Evolutionary conservation across 106 monocot genomes (phyloP), one percentile per base, ranked within the genome.

Genomic region (Dendrobium catenatum): DNA sequence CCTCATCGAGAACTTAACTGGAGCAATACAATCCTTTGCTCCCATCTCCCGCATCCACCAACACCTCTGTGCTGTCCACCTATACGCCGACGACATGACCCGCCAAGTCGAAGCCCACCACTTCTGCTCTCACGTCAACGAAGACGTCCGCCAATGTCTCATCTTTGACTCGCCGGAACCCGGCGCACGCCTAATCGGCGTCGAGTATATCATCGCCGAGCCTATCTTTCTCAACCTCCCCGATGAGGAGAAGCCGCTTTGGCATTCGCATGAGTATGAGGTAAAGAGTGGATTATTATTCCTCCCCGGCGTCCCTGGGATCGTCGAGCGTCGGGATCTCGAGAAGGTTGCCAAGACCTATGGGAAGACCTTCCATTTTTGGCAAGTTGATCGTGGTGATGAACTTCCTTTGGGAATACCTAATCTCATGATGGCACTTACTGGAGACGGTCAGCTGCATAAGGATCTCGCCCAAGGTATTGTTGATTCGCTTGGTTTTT

Each of bases 211-310:
- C 24, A 73, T 96, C 27, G 31, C 80, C 19, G 89, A 93, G 73
- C 19, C n/a, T 48, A 72, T 94, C 56, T 94, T 94, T 84, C 86
- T 93, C 46, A 73, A 88, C 24, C 85, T 96, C 26, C 90, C 93
- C 22, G 96, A 94, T 79, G 88, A 86, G 22, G 96, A 96, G 93
- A 96, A 96, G 86, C 91, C 81, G 24, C 81, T 96, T 68, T 94
- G 93, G 96, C 96, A 96, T 81, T 93, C 96, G 18, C 96, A 96
- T 78, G 91, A 96, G 88, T 96, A 83, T 90, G 96, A 96, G 83
- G 96, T 96, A 51, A 93, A 91, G 87, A 82, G 91, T 64, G 96
- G 94, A 1, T 47, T 84, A 29, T 84, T 96, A 40, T 94, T 96
- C 91, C 83, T 96, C 61, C 96, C 96, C 0, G 81, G 82, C 73